These are phyloP conservation scores for Volvariella surrecta DNA, from an alignment of 1,284 basidiomycete species.

Conservation along the genomic window DNA sequence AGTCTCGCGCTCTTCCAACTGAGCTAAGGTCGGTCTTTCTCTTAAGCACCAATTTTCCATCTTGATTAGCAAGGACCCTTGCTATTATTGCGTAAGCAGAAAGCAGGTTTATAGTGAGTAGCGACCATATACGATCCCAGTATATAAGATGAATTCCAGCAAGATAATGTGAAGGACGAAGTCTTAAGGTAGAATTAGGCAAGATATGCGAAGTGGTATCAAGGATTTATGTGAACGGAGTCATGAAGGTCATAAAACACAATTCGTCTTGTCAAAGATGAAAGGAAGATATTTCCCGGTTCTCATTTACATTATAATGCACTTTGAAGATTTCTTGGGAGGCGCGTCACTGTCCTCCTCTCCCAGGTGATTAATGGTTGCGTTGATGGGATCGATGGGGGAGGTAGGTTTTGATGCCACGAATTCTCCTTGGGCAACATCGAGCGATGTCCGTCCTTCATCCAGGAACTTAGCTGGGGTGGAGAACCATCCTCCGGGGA, in stretches of 20 bases:
- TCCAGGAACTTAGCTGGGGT: conserved; percentile 23
- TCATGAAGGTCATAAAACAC: neutral
- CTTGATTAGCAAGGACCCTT: no score
- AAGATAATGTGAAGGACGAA: no score
- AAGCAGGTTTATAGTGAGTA: no score
- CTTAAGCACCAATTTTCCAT: no score
- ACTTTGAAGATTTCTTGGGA: neutral
- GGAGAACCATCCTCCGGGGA: conserved; percentile 51
- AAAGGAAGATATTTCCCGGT: no score
- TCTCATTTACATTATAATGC: neutral
- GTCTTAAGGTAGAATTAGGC: no score
- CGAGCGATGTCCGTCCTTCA: conserved; percentile 37
- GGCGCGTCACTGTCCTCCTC: neutral
- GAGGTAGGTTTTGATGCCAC: conserved; percentile 19
- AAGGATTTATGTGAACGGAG: neutral
- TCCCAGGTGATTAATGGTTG: neutral
- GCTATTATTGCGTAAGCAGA: neutral
- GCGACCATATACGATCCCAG: no score
- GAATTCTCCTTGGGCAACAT: conserved; percentile 45
- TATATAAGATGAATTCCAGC: no score
- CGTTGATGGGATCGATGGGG: conserved; percentile 11
- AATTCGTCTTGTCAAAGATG: no score
- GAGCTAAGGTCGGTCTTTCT: conserved; percentile 30
- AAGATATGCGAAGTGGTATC: neutral
- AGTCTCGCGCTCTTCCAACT: conserved; percentile 40